Evolutionary conservation across 1,139 yeast genomes (phyloP), one percentile per base, ranked within the genome.

Genomic region (Lodderomyces parapsilosis): DNA sequence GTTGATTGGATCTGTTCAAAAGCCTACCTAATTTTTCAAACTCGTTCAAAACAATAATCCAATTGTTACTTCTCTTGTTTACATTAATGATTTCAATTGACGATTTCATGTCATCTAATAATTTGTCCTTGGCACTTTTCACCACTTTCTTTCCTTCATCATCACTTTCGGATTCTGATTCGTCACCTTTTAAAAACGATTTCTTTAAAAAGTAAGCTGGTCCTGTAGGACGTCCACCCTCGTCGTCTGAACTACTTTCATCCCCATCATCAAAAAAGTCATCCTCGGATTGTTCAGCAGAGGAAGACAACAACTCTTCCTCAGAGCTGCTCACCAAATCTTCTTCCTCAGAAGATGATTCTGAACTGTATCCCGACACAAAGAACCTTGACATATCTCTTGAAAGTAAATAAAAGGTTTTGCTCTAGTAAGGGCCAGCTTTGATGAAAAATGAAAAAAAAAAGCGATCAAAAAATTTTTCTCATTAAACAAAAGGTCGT

Each of bases 91-190:
- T 74, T 58, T 81, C 86, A 56, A 85, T 78, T 34, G 80, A 68
- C 30, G 75, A 74, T 55, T 80, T 84, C 71, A 93, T 79, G 65
- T 93, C 99, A 62, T 90, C 98, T 53, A 89, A 63, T 49, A 91
- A 76, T 69, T 91, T 94, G 54, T 91, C 98, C 69, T 86, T 89
- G 45, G 97, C 96, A 47, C 94, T 83, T 68, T 87, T 91, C 55
- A 93, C 97, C 39, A 90, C 89, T 58, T 85, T 86, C 64, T 83
- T 85, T 51, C 81, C 83, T 49, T 82, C 88, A 49, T 80, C 85
- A 48, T 82, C 88, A 38, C 73, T 63, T 49, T 78, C 86, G 38
- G 71, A 66, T 49, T 81, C 86, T 10, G 37, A 33, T 58, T 76
- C 50, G 36, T 74, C 75, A 38, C 77, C 79, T 49, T 75, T 79